Conservation (phyloP, 371 early-diverging fungal species). For the Sporodiniella umbellata region DNA sequence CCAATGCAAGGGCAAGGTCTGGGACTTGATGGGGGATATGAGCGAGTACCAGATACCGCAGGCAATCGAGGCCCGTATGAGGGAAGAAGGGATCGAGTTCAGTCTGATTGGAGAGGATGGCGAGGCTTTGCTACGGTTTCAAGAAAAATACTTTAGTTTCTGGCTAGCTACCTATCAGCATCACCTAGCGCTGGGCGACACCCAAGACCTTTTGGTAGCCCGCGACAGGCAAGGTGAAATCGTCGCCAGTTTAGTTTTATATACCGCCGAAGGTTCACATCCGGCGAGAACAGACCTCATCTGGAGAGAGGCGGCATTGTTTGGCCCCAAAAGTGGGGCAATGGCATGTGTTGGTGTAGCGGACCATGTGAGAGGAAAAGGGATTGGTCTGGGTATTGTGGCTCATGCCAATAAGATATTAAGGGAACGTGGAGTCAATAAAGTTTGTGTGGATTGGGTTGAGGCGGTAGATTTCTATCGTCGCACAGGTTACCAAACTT, state of each 20-base stretch:
- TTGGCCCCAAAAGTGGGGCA: constrained; percentile 34
- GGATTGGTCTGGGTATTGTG: constrained; percentile 40
- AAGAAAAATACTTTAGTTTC: constrained; percentile 31
- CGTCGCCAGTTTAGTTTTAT: constrained; percentile 13
- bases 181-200: constrained; percentile 41
- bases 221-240: constrained; percentile 29
- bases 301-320: constrained; percentile 23
- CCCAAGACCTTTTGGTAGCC: constrained; percentile 41
- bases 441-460: constrained; percentile 49
- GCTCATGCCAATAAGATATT: constrained; percentile 38
- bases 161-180: constrained; percentile 45
- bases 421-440: constrained; percentile 31
- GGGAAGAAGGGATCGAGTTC: constrained; percentile 33
- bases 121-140: constrained; percentile 33
- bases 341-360: constrained; percentile 51
- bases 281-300: constrained; percentile 12
- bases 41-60: constrained; percentile 22
- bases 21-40: constrained; percentile 33
- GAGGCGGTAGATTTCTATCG: constrained; percentile 42
- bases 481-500: constrained; percentile 30
- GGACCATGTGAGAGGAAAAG: constrained; percentile 36
- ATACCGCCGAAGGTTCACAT: neutral
- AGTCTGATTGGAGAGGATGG: constrained; percentile 15
- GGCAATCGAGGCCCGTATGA: constrained; percentile 24
- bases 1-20: constrained; percentile 18